Base-by-base conservation (phyloP, 345 rosid species). In the Pistacia vera region DNA sequence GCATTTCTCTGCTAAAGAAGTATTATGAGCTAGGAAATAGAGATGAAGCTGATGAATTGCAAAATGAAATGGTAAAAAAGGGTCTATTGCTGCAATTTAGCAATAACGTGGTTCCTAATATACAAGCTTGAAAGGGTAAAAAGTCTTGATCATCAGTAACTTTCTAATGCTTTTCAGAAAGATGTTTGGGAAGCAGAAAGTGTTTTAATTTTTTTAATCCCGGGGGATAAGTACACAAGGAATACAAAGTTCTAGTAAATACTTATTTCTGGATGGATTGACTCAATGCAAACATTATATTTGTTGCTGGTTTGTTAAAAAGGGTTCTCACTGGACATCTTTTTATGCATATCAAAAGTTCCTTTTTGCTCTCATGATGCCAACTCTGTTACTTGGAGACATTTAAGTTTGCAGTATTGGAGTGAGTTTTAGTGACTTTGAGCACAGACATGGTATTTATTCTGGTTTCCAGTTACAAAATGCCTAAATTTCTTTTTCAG, bases 1-100 rank as follows among this genome's bases (percentile, higher is more conserved):
- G 91, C 81, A 74, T 80, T 75, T 63, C 76, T 81, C 76, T 90
- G 33, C 48, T 92, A 68, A 88, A 76, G 88, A 90, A 89, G 86
- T 82, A 85, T 75, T 78, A 84, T 80, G 94, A 90, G 85, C 80
- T 79, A 58, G 90, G 90, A 58, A 75, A 78, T 70, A 51, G 79
- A 59, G 75, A 81, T 33, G 91, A 87, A 83, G 97, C 89, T 22
- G 63, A 58, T 77, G 82, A 82, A 77, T 79, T 90, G 85, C 88
- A 78, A 69, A 84, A 84, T 75, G 87, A 83, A 68, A 62, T 90
- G 85, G 71, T 77, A 72, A 79, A 83, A 75, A 82, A 67, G 78
- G 88, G 87, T 71, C 71, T 86, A 49, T 71, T 87, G 48, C 71
- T 35, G 38, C 76, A 80, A 49, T 76, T 69, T 60, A 48, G 61